Conservation (phyloP, 176 grass and related monocot genomes). For the Juncus inflexus region DNA sequence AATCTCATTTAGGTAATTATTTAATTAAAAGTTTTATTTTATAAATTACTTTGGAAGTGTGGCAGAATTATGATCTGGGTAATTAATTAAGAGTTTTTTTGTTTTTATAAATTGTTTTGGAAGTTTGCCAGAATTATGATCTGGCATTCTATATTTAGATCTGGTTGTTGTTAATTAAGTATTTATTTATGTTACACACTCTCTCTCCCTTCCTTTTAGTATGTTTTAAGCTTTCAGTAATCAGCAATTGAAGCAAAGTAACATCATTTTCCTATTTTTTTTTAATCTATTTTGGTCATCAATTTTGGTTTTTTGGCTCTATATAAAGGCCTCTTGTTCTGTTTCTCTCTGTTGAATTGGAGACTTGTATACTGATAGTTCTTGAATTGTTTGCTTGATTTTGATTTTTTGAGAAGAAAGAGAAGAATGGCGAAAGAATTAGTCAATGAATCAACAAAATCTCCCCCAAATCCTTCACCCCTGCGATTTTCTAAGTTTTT, state of each 20-base stretch:
- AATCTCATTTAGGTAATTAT: too few species aligned
- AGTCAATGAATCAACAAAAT: background rate
- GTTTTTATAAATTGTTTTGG: too few species aligned
- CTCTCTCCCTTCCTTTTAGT: background rate
- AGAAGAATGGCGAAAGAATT: constrained; percentile 1
- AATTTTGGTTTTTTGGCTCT: background rate
- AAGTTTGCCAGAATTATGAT: background rate
- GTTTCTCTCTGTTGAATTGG: background rate
- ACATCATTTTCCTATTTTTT: background rate
- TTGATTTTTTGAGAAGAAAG: constrained; percentile 2
- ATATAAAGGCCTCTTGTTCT: background rate
- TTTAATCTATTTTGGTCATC: background rate
- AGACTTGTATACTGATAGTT: too few species aligned
- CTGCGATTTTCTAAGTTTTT: constrained; percentile 22
- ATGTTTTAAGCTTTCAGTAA: background rate
- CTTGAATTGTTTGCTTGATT: background rate
- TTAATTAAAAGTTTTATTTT: background rate
- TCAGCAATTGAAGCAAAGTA: background rate
- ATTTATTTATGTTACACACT: background rate
- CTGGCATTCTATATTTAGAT: background rate
- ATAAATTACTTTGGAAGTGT: too few species aligned
- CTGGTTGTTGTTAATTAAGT: background rate
- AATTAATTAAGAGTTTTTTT: background rate
- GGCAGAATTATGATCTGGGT: background rate
- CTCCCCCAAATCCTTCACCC: constrained; percentile 11